phyloP scores from a whole-genome alignment of 495 filamentous ascomycete species.

The Daldinia decipiens region DNA sequence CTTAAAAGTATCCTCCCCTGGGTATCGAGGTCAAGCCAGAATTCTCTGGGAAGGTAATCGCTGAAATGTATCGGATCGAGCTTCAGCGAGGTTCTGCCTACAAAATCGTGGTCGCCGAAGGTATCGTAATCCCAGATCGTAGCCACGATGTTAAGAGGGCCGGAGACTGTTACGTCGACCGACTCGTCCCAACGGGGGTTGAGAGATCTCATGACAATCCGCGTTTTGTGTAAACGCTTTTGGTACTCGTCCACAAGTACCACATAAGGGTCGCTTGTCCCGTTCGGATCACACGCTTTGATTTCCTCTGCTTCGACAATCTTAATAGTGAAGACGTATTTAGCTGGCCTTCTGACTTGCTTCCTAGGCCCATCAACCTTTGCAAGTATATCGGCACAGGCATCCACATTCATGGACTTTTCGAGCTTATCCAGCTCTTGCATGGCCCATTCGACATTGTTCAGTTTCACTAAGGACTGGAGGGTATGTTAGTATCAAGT shows the following conservation, averaged over 20 bases:
- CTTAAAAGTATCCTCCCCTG: conserved; percentile 89
- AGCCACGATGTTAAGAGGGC: conserved; percentile 91
- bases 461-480: conserved; percentile 95
- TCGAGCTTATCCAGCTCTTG: conserved; percentile 90
- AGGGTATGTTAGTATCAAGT: conserved; percentile 32
- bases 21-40: conserved; percentile 97
- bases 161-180: conserved; percentile 92
- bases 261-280: conserved; percentile 95
- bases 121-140: conserved; percentile 99
- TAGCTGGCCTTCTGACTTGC: conserved; percentile 70
- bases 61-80: conserved; percentile 94
- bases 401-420: conserved; percentile 90
- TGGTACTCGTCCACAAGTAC: conserved; percentile 98
- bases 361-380: conserved; percentile 63
- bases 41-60: conserved; percentile 93
- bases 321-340: conserved; percentile 98
- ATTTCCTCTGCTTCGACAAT: conserved; percentile 98
- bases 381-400: conserved; percentile 83
- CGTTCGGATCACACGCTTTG: conserved; percentile 95
- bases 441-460: conserved; percentile 95
- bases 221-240: conserved; percentile 94
- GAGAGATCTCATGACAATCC: conserved; percentile 88
- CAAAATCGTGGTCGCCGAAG: conserved; percentile 96
- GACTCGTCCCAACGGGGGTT: conserved; percentile 99
- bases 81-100: conserved; percentile 93